These are phyloP conservation scores for Nowakowskiella sp. DNA, from an alignment of 192 early-diverging fungal genomes.

Conservation along the genomic window DNA sequence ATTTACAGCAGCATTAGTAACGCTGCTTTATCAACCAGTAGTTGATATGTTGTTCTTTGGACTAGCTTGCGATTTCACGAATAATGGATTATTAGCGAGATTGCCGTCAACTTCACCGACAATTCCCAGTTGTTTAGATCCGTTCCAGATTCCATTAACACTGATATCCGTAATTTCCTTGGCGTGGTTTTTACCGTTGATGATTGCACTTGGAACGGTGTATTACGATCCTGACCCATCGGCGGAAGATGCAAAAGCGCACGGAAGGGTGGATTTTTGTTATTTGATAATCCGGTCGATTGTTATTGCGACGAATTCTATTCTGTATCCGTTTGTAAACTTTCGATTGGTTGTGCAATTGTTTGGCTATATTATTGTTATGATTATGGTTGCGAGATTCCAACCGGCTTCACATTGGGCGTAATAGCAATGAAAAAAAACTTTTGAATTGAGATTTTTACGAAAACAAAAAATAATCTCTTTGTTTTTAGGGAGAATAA, in stretches of 20 bases:
- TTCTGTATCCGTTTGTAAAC: not conserved
- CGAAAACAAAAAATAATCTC: not conserved
- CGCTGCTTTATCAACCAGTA: not conserved
- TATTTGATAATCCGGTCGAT: not conserved
- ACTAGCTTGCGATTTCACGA: not conserved
- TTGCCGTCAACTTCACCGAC: not conserved
- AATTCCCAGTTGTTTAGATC: not conserved
- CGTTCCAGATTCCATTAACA: not conserved
- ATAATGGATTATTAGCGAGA: not conserved
- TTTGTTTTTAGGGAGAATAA: not conserved
- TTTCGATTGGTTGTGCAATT: not conserved
- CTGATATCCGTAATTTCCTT: not conserved
- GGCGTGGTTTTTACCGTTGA: not conserved
- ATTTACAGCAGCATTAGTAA: not conserved
- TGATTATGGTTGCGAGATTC: not conserved
- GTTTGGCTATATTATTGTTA: not conserved
- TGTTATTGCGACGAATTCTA: not conserved
- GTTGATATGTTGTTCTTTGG: not conserved
- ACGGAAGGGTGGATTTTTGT: not conserved
- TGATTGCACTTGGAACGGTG: not conserved
- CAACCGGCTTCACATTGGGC: not conserved
- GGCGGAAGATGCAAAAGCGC: not conserved
- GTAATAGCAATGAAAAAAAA: not conserved
- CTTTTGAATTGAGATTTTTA: not conserved
- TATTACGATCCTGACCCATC: not conserved